phyloP scores from a whole-genome alignment of 805 yeast species.

The Priceomyces medius region DNA sequence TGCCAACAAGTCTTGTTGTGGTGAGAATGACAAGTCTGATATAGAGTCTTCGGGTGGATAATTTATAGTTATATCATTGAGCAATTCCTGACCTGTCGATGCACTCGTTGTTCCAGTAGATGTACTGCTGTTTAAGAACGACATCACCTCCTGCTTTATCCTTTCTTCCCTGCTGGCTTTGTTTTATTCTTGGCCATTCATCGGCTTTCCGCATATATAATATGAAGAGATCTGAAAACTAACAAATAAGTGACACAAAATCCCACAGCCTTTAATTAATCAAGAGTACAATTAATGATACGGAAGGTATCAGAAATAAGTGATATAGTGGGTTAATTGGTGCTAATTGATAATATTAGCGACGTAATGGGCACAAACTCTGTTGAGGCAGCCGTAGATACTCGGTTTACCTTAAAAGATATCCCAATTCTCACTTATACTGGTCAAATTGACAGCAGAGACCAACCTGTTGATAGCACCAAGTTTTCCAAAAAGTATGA shows the following conservation, averaged over 20 bases:
- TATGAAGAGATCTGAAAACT: background rate
- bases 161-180: background rate
- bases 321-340: too few species aligned
- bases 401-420: background rate
- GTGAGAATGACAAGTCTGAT: slow-evolving; percentile 79
- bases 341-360: background rate
- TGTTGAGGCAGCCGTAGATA: background rate
- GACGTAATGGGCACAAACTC: background rate
- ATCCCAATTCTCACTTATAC: slow-evolving; percentile 1
- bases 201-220: background rate
- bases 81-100: slow-evolving; percentile 56
- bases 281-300: too few species aligned
- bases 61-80: slow-evolving; percentile 66
- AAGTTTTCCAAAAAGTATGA: slow-evolving; percentile 24
- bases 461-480: background rate
- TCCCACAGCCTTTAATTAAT: too few species aligned
- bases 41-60: slow-evolving; percentile 93
- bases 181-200: background rate
- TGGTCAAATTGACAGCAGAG: background rate
- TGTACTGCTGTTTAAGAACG: slow-evolving; percentile 32
- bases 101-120: slow-evolving; percentile 33
- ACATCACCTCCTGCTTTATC: slow-evolving; percentile 22
- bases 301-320: background rate
- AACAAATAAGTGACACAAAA: background rate
- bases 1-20: slow-evolving; percentile 77